Evolutionary conservation across 805 yeast genomes (phyloP).

Genomic region (Wickerhamiella shivajii): DNA sequence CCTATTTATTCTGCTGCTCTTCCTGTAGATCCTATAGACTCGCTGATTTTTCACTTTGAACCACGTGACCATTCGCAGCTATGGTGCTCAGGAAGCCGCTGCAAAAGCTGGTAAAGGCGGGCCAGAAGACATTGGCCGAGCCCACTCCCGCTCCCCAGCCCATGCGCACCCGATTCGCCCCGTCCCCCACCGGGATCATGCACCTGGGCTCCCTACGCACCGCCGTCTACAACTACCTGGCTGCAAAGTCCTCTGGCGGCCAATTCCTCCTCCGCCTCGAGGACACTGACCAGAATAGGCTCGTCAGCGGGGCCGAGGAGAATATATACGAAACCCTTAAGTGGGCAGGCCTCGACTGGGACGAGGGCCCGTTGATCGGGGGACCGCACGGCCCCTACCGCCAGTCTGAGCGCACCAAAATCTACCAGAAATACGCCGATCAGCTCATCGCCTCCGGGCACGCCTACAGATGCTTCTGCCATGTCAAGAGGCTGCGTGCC

Average conservation of each 20-base stretch:
- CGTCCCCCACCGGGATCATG: slow-evolving; percentile 93
- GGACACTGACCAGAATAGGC: slow-evolving; percentile 78
- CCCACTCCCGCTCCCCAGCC: slow-evolving; percentile 27
- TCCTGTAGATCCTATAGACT: slow-evolving; percentile 15
- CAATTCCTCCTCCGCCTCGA: slow-evolving; percentile 70
- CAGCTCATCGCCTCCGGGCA: slow-evolving; percentile 43
- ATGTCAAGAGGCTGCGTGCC: slow-evolving; percentile 56
- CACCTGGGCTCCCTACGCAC: slow-evolving; percentile 91
- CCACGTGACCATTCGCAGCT: no score
- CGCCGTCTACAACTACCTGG: slow-evolving; percentile 73
- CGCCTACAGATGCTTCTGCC: slow-evolving; percentile 81
- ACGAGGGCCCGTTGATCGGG: slow-evolving; percentile 64
- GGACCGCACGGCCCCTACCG: slow-evolving; percentile 59
- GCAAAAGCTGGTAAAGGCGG: background rate
- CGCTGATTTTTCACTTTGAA: no score
- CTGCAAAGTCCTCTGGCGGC: slow-evolving; percentile 71
- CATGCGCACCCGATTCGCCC: slow-evolving; percentile 87
- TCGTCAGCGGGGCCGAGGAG: slow-evolving; percentile 70
- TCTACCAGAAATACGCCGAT: slow-evolving; percentile 49
- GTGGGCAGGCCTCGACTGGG: slow-evolving; percentile 65
- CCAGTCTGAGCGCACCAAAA: slow-evolving; percentile 63
- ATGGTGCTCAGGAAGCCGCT: slow-evolving; percentile 7
- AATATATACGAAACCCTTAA: slow-evolving; percentile 58
- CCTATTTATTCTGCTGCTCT: slow-evolving; percentile 22
- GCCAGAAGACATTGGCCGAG: background rate